Evolutionary conservation across 2,329 filamentous ascomycete genomes (phyloP).

Genomic region (Pseudopithomyces maydicus): DNA sequence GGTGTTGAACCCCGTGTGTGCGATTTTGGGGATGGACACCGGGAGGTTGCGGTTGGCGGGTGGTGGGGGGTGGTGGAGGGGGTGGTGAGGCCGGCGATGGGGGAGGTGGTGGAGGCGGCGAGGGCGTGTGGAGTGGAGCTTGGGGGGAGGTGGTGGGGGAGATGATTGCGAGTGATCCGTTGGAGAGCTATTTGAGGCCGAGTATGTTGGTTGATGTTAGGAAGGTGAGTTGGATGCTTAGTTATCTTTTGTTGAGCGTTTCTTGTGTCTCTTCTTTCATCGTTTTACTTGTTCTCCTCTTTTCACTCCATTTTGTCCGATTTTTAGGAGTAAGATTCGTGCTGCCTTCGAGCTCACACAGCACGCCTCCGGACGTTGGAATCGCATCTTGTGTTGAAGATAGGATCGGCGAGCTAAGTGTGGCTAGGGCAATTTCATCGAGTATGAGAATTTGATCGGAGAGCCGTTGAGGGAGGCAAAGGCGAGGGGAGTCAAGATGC

Average conservation of each 20-base stretch:
- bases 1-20: slow-evolving; percentile 59
- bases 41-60: slow-evolving; percentile 55
- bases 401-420: background rate
- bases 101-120: slow-evolving; percentile 54
- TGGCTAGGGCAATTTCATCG: slow-evolving; percentile 57
- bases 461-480: slow-evolving; percentile 61
- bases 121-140: slow-evolving; percentile 52
- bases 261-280: too few relatives aligned
- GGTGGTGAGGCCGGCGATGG: slow-evolving; percentile 60
- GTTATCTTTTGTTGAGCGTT: too few relatives aligned
- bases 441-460: slow-evolving; percentile 62
- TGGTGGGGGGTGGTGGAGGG: slow-evolving; percentile 52
- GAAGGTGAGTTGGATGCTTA: slow-evolving; percentile 51
- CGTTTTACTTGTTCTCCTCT: too few relatives aligned
- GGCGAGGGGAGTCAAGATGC: slow-evolving; percentile 54
- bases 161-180: slow-evolving; percentile 56
- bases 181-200: slow-evolving; percentile 56
- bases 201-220: slow-evolving; percentile 61
- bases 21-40: slow-evolving; percentile 58
- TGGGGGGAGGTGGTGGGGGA: slow-evolving; percentile 50
- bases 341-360: too few relatives aligned
- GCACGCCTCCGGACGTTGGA: too few relatives aligned
- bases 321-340: too few relatives aligned
- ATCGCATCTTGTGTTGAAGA: too few relatives aligned
- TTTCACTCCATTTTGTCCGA: background rate